Percentiles rank a stretch among this genome's conserved stretches.
Conservation (phyloP, 768 basidiomycete species). For the Lactifluus piperatus region DNA sequence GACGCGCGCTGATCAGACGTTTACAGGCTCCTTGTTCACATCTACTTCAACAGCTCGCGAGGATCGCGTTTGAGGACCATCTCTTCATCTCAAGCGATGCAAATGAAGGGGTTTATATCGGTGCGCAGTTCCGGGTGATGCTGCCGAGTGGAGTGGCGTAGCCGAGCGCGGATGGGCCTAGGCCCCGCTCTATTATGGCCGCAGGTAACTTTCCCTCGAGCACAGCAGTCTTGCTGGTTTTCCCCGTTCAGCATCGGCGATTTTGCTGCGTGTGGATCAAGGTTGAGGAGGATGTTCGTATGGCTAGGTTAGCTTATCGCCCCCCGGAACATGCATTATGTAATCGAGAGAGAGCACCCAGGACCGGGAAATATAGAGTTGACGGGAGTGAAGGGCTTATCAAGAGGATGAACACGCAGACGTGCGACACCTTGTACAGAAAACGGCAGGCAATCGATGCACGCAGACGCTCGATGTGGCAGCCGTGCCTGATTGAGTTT, state of each 20-base stretch:
- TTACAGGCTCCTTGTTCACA: background rate
- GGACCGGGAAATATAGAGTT: constrained; percentile 3
- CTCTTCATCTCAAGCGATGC: background rate
- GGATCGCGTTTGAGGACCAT: background rate
- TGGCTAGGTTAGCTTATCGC: background rate
- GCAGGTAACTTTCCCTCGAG: background rate
- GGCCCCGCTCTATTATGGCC: background rate
- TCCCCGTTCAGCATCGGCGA: background rate
- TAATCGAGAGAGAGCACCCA: background rate
- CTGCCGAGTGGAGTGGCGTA: constrained; percentile 1
- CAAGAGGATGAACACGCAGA: background rate
- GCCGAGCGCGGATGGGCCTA: background rate
- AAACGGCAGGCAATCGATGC: constrained; percentile 4
- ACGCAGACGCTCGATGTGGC: background rate
- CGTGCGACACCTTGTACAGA: background rate
- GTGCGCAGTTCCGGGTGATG: background rate
- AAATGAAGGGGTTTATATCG: background rate
- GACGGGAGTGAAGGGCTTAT: background rate
- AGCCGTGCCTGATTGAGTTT: constrained; percentile 1
- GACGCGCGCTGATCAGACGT: constrained; percentile 8
- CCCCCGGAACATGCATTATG: background rate
- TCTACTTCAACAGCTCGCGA: background rate
- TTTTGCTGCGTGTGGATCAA: background rate
- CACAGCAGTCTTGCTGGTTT: background rate
- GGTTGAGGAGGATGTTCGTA: background rate